Conservation (phyloP, 768 basidiomycete genomes). For the Crucibulum laeve region DNA sequence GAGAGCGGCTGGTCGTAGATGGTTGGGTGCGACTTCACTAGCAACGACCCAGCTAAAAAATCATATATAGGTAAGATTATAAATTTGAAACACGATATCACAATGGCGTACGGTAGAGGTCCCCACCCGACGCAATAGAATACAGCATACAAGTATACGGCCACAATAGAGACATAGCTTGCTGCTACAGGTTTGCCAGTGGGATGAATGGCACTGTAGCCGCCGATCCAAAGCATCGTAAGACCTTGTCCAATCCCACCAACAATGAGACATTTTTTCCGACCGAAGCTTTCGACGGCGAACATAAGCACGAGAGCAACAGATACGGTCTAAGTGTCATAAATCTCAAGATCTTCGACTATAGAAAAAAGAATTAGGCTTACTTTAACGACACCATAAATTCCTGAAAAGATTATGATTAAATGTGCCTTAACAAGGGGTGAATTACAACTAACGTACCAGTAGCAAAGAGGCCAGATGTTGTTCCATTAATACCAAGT, state of each 20-base stretch:
- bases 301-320: slow-evolving; percentile 35
- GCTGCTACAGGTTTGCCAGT: slow-evolving; percentile 24
- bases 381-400: slow-evolving; percentile 32
- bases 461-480: slow-evolving; percentile 43
- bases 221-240: slow-evolving; percentile 46
- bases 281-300: slow-evolving; percentile 44
- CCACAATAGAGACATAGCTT: slow-evolving; percentile 39
- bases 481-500: slow-evolving; percentile 40
- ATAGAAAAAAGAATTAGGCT: not conserved
- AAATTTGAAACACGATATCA: not conserved
- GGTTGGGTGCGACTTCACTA: slow-evolving; percentile 39
- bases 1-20: slow-evolving; percentile 33
- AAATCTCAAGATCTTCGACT: not conserved
- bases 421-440: not conserved
- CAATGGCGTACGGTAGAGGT: slow-evolving; percentile 25
- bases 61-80: not conserved
- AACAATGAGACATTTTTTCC: slow-evolving; percentile 44
- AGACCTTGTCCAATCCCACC: slow-evolving; percentile 44
- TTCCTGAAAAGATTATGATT: slow-evolving; percentile 13
- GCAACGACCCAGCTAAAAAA: slow-evolving; percentile 32
- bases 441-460: slow-evolving; percentile 27
- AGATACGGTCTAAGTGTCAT: slow-evolving; percentile 28
- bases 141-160: slow-evolving; percentile 42
- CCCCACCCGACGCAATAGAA: slow-evolving; percentile 41
- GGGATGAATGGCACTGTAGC: slow-evolving; percentile 32